Evolutionary conservation across 805 yeast genomes (phyloP), one percentile per base, ranked within the genome.

Genomic region (Yamadazyma takamatsuzukensis): DNA sequence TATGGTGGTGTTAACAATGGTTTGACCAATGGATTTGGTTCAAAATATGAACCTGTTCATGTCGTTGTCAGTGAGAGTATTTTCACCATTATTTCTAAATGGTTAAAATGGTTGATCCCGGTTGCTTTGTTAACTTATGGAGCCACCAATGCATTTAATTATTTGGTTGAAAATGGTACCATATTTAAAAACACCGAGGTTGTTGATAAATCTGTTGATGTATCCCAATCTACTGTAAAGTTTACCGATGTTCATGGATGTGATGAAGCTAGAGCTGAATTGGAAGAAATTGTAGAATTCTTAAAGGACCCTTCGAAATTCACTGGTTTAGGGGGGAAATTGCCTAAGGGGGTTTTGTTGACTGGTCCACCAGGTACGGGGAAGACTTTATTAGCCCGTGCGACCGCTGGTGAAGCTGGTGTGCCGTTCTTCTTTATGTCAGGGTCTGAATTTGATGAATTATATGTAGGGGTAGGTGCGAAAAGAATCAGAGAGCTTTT

Each of bases 291-390:
- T 49, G 99, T 93, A n/a, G 97, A 90, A 39, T 93, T 93, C 53
- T 74, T 93, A 52, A 88, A 88, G 54, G 97, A 93, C 57, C 98
- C 99, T 14, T 78, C 96, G 13, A 84, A 86, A 58, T 93, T 88
- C 64, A 94, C 97, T 31, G 95, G 95, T 1, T 72, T 93, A 30
- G 99, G 99, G 45, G 99, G 98, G 32, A 89, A 89, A 59, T 71
- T 93, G 49, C 97, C 98, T 37, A 93, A 90, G 58, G 99, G 99
- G 70, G 95, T 93, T 5, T 67, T 93, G 38, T 70, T 90, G 44
- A 93, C 97, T 9, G 98, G 98, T 28, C 98, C 98, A 23, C 98
- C 98, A 25, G 98, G 98, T 63, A 90, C 98, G 5, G 98, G 98
- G 76, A 90, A 93, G 59, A 93, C 98, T 1, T 69, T 90, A 45